phyloP scores from a whole-genome alignment of 2,329 filamentous ascomycete species.

The Diaporthe sp. region DNA sequence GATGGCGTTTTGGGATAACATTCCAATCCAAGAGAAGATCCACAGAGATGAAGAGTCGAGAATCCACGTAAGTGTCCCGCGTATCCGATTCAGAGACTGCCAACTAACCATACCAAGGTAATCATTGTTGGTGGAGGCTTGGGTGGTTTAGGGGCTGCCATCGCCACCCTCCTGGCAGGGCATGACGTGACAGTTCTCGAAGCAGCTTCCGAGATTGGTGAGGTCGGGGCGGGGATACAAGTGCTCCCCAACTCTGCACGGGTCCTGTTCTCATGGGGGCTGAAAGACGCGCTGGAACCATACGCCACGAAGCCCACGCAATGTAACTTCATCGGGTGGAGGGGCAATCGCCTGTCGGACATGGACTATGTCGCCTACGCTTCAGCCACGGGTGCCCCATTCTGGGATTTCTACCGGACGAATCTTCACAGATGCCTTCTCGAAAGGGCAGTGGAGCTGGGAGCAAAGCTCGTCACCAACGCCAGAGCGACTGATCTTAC shows the following conservation, averaged over 20 bases:
- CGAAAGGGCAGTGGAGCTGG: slow-evolving; percentile 61
- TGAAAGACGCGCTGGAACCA: slow-evolving; percentile 56
- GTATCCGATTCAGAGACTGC: not conserved
- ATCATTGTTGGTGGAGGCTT: slow-evolving; percentile 70
- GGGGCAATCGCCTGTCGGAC: slow-evolving; percentile 61
- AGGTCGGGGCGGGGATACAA: slow-evolving; percentile 66
- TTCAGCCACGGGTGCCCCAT: slow-evolving; percentile 55
- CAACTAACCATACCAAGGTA: slow-evolving; percentile 49
- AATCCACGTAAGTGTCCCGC: slow-evolving; percentile 16
- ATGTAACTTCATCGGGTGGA: slow-evolving; percentile 67
- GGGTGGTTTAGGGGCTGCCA: slow-evolving; percentile 66
- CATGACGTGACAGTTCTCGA: slow-evolving; percentile 65
- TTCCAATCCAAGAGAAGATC: slow-evolving; percentile 28
- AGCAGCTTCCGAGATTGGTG: slow-evolving; percentile 59
- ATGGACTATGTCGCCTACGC: slow-evolving; percentile 63
- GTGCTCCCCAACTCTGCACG: slow-evolving; percentile 62
- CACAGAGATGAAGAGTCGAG: slow-evolving; percentile 35
- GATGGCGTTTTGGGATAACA: not conserved
- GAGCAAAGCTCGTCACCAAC: slow-evolving; percentile 60
- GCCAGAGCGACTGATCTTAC: slow-evolving; percentile 59
- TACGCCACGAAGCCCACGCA: slow-evolving; percentile 57
- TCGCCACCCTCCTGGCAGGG: slow-evolving; percentile 59
- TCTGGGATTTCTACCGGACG: slow-evolving; percentile 69
- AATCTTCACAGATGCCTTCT: slow-evolving; percentile 64
- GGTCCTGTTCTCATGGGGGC: slow-evolving; percentile 63